Evolutionary conservation across 2,329 filamentous ascomycete species (phyloP), one percentile per base, ranked within the genome.

Genomic region (Nemania sp.): DNA sequence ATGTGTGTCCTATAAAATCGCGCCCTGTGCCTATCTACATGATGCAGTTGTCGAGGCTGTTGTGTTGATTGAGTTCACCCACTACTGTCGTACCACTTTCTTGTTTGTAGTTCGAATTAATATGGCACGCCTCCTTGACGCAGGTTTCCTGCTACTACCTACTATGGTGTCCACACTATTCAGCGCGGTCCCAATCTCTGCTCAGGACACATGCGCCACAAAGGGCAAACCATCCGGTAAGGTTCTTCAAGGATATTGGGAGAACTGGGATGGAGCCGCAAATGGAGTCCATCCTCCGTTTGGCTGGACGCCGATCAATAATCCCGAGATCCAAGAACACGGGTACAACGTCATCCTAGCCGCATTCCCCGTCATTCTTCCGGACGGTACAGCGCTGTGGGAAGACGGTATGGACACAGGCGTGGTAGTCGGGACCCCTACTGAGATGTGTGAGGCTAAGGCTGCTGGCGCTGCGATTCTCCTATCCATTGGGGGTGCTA

Each of bases 271-370:
- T 63, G 78, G 78, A 35, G 51, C 78, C 15, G 67, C 57, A 26
- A 79, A 77, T 61, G 77, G 77, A 18, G 77, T 79, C 2, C 78
- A 80, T 68, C 77, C 78, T 8, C 61, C 60, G 2, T 75, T 79
- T 60, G 78, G 78, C 57, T 80, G 78, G 78, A 78, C 75, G 13
- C 74, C 77, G 1, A 79, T 80, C 59, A 54, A 71, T 7, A 70
- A 79, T 67, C 68, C 78, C 15, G 63, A 59, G 51, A 78, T 80
- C 59, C 56, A 29, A 26, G 43, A 72, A 13, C 74, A 79, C 53
- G 78, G 78, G 38, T 80, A 80, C 71, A 80, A 80, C 53, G 78
- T 80, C 11, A 75, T 79, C 57, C 77, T 73, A 45, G 78, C 78
- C 5, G 78, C 78, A 11, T 80, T 80, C 61, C 78, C 78, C 38